These are phyloP conservation scores for Moesziomyces sp. DNA, from an alignment of 1,284 basidiomycete species.

Conservation along the genomic window DNA sequence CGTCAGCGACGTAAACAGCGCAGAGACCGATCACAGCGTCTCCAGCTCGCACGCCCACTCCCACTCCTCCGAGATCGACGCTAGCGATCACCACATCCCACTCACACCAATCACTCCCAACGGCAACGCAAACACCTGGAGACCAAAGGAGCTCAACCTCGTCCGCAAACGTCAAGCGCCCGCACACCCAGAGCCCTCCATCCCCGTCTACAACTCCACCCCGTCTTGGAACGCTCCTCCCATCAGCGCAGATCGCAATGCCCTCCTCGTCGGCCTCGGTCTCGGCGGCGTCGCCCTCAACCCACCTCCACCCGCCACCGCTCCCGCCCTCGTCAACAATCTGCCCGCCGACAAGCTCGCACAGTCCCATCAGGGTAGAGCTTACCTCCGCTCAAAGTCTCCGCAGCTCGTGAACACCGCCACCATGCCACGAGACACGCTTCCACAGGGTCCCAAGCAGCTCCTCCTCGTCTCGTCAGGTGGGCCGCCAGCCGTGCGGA, in stretches of 20 bases:
- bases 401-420: conserved; percentile 8
- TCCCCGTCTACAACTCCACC: conserved; percentile 20
- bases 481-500: conserved; percentile 26
- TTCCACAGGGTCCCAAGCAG: conserved; percentile 30
- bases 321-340: background rate
- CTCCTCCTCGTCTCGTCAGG: conserved; percentile 32
- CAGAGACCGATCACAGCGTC: conserved; percentile 45
- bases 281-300: conserved; percentile 21
- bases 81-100: conserved; percentile 18
- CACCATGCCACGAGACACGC: conserved; percentile 3
- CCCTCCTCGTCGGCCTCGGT: conserved; percentile 34
- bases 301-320: conserved; percentile 1
- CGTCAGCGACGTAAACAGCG: conserved; percentile 44
- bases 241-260: conserved; percentile 23
- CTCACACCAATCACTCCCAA: conserved; percentile 44
- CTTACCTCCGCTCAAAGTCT: conserved; percentile 12
- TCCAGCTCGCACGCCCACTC: conserved; percentile 34
- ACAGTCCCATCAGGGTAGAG: conserved; percentile 7
- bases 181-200: conserved; percentile 11
- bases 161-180: conserved; percentile 27
- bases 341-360: conserved; percentile 10
- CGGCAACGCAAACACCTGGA: conserved; percentile 30
- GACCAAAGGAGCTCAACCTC: conserved; percentile 51
- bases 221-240: conserved; percentile 15
- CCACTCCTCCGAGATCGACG: conserved; percentile 40